These are phyloP conservation scores for Parsonsia alboflavescens DNA, from an alignment of 257 asterid genomes.

Conservation along the genomic window DNA sequence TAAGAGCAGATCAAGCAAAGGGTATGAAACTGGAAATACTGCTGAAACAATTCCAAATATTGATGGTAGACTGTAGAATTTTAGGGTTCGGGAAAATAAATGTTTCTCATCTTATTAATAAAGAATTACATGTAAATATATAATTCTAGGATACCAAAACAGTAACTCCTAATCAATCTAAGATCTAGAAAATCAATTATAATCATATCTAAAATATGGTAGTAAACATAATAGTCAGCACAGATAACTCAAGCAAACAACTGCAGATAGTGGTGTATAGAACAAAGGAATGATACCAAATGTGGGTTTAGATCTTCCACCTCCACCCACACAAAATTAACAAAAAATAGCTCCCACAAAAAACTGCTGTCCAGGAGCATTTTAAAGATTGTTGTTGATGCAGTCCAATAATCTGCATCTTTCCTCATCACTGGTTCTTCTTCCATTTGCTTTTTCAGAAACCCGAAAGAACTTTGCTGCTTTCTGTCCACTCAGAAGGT, in stretches of 20 bases:
- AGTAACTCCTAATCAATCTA: no score
- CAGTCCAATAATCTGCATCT: neutral
- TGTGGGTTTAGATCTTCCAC: neutral
- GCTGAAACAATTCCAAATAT: neutral
- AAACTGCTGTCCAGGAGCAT: neutral
- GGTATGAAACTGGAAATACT: neutral
- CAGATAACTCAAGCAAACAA: neutral
- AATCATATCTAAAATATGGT: no score
- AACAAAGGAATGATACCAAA: neutral
- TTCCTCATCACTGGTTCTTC: neutral
- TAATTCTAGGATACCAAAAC: no score
- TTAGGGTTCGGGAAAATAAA: no score
- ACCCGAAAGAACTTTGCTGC: conserved; percentile 69
- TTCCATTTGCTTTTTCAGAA: conserved; percentile 50
- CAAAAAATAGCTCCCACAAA: no score
- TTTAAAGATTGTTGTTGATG: neutral
- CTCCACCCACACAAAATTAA: neutral
- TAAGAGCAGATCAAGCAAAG: neutral
- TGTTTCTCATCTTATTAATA: no score
- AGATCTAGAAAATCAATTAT: no score
- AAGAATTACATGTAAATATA: no score
- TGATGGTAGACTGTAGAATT: neutral
- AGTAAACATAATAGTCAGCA: no score
- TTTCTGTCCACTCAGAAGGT: conserved; percentile 95
- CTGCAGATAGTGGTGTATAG: neutral